Evolutionary conservation across 2,329 filamentous ascomycete genomes (phyloP), one percentile per base, ranked within the genome.

Genomic region (Alternaria viburni): DNA sequence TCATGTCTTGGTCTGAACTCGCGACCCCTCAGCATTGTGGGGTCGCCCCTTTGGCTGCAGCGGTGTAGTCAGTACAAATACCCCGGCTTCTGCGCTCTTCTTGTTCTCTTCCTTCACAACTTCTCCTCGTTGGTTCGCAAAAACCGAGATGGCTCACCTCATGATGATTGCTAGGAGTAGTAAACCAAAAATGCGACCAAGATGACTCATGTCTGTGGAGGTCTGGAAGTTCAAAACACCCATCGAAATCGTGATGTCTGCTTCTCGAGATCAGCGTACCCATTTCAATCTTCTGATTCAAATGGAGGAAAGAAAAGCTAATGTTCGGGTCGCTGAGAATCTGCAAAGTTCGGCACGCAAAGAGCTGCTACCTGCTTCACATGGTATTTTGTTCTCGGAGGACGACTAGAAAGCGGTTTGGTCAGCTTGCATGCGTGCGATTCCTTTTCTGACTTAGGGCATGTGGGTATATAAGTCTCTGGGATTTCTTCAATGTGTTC

Each of bases 231-330:
- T 3, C 32, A 3, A 10, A 26, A 4, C 25, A 26, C 4, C 3
- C 4, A 2, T 26, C 25, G 2, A 26, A 26, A 26, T 3, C 9
- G 10, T n/a, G 0, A n/a, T 41, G 15, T 41, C 36, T 41, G n/a
- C 36, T 11, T 11, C 0, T 17, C n/a, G 8, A 41, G 36, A 41
- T 1, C 15, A 41, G 5, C 32, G 10, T 0, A 0, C n/a, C 15
- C 36, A n/a, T 17, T 41, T 10, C 4, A 17, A 41, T 41, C 8
- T n/a, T 41, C 8, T 1, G 8, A 6, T 41, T 6, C n/a, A 41
- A 41, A 10, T 5, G 0, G 3, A 10, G 4, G 8, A 41, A 3
- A 2, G 2, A 10, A 5, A n/a, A 3, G 15, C 5, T 0, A 2
- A 41, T 41, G 15, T 41, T 11, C 36, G 36, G 36, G 36, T 41